These are phyloP conservation scores for Rusavskia elegans DNA, from an alignment of 495 filamentous ascomycete genomes.

Conservation along the genomic window DNA sequence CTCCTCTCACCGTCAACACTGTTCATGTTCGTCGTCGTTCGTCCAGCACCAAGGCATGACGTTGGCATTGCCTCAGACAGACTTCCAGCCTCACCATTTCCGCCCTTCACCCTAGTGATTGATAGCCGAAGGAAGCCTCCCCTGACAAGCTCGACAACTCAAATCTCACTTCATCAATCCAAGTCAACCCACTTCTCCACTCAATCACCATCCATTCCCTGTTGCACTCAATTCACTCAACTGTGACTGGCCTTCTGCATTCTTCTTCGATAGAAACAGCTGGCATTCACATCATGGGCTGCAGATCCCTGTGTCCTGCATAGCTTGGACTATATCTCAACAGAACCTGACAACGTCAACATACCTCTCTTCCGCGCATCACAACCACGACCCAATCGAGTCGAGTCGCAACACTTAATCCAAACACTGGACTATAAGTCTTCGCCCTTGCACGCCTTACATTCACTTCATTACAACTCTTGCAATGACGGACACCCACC, in stretches of 20 bases:
- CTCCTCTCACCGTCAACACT: too few species aligned
- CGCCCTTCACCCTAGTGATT: neutral
- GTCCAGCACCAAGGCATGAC: neutral
- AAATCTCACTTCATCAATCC: neutral
- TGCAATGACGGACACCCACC: too few species aligned
- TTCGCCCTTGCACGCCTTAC: too few species aligned
- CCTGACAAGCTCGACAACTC: neutral
- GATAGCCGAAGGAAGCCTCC: neutral
- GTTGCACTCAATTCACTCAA: neutral
- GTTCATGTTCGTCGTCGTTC: neutral
- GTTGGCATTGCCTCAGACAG: neutral
- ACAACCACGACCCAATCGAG: too few species aligned
- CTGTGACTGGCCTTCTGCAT: neutral
- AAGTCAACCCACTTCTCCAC: neutral
- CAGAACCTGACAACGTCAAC: too few species aligned
- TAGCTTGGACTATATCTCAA: too few species aligned
- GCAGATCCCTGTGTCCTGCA: too few species aligned
- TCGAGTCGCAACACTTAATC: too few species aligned
- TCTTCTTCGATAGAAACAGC: neutral
- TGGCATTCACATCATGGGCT: neutral
- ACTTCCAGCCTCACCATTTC: neutral
- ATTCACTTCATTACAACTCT: too few species aligned
- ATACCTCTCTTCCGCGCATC: too few species aligned
- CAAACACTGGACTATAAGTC: too few species aligned
- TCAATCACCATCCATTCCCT: neutral